Evolutionary conservation across 345 rosid genomes (phyloP), one percentile per base, ranked within the genome.

Genomic region (Gossypium herbaceum): DNA sequence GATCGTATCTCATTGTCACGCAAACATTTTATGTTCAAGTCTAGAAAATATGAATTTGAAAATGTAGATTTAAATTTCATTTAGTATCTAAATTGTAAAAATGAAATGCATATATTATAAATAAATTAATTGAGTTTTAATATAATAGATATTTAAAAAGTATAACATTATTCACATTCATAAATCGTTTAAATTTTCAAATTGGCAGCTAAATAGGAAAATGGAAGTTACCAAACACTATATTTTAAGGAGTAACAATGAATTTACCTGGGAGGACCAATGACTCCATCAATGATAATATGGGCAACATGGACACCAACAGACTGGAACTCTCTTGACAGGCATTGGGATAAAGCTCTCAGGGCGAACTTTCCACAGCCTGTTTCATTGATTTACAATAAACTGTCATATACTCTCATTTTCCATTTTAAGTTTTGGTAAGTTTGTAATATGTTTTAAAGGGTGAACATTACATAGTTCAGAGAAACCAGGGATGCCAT

Each of bases 321-420:
- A 73, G 88, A 81, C 80, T 88, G 90, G 75, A 89, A 91, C 81
- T 94, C 98, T 80, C 79, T 87, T 4, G 98, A 92, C 77, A 94
- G 72, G 65, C 98, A 92, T 52, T 94, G 97, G 24, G 97, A 85
- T 16, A 94, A 85, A 10, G 86, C 97, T 77, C 98, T 88, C 86
- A 92, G 59, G 0, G 97, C 98, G 75, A 94, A 94, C 82, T 94
- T 94, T 44, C 91, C 98, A 75, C 97, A 92, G 75, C 97, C 98
- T 94, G 78, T 67, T 60, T 52, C 65, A 25, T 73, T 48, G 0
- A 51, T 48, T 34, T 34, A 25, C 12, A 29, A 3, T 27, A 22
- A 34, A 27, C 11, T 61, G 48, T 45, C n/a, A 63, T 39, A 50
- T 62, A 27, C 15, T n/a, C n/a, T 20, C 17, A 1, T 7, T 67